Percentiles rank a stretch among this genome's conserved stretches.
Evolutionary conservation across 2,329 filamentous ascomycete genomes (phyloP).

Genomic region (Pochonia chlamydosporia): DNA sequence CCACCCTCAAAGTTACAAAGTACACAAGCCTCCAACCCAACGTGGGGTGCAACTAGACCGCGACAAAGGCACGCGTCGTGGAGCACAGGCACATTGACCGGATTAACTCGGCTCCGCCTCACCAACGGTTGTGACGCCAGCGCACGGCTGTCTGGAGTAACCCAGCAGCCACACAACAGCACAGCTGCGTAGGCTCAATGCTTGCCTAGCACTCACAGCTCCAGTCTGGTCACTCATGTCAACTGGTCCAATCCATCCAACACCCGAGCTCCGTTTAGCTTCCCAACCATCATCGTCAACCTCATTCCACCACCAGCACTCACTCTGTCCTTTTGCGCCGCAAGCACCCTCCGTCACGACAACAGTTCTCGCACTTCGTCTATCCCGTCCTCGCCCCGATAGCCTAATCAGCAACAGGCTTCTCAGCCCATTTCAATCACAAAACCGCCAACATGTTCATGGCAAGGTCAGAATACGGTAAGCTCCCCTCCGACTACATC

Average conservation of each 20-base stretch:
- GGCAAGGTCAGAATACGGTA: slow-evolving; percentile 99
- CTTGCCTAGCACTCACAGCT: slow-evolving; percentile 23
- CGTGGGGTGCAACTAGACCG: background rate
- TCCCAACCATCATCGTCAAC: slow-evolving; percentile 6
- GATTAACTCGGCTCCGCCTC: slow-evolving; percentile 5
- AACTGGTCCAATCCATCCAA: too few relatives aligned
- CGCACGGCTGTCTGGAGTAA: background rate
- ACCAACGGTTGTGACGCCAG: background rate
- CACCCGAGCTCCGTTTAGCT: slow-evolving; percentile 9
- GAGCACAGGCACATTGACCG: background rate
- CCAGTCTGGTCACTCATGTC: too few relatives aligned
- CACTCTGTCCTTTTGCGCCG: background rate
- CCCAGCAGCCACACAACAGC: background rate
- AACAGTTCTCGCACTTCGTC: background rate
- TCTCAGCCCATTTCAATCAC: background rate
- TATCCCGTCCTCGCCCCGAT: background rate
- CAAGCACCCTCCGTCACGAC: background rate
- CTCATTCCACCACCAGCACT: slow-evolving; percentile 7
- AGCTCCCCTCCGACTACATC: slow-evolving; percentile 34
- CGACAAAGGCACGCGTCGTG: background rate
- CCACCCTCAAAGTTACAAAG: too few relatives aligned
- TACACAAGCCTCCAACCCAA: too few relatives aligned
- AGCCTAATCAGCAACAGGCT: background rate
- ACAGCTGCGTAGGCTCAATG: slow-evolving; percentile 31
- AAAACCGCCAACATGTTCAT: slow-evolving; percentile 84